These are phyloP conservation scores for Adiantum capillusveneris DNA, from an alignment of 75 land plant species.

Conservation along the genomic window DNA sequence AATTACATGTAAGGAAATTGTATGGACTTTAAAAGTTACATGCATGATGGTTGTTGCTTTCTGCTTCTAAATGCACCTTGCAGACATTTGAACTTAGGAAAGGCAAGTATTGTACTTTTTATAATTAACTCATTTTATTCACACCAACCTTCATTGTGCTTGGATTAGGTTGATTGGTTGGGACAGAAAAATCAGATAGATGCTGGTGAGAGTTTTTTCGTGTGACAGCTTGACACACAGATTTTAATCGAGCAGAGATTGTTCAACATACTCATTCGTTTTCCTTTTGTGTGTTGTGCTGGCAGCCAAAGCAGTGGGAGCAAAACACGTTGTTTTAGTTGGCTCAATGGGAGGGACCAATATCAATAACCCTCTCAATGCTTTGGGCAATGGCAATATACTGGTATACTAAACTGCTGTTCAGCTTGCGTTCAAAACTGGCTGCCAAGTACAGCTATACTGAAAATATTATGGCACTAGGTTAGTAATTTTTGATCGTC, in stretches of 20 bases:
- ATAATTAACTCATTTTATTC: neutral
- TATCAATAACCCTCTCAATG: conserved; percentile 64
- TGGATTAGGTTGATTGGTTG: conserved; percentile 76
- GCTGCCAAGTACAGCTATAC: no score
- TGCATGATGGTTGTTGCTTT: no score
- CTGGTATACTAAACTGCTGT: conserved; percentile 33
- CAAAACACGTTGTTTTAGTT: conserved; percentile 82
- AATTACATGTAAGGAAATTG: no score
- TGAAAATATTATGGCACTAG: no score
- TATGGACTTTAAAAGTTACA: no score
- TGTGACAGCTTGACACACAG: neutral
- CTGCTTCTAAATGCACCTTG: no score
- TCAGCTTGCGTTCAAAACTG: neutral
- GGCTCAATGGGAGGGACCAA: conserved; percentile 95
- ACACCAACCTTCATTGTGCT: no score
- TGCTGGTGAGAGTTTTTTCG: conserved; percentile 43
- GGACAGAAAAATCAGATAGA: conserved; percentile 95
- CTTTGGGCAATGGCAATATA: conserved; percentile 86
- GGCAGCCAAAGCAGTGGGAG: conserved; percentile 78
- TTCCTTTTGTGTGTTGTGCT: neutral
- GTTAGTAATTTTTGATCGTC: no score
- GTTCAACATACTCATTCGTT: no score
- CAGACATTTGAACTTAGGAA: no score
- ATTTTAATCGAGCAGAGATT: no score
- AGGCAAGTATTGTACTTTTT: no score